Percentiles rank a stretch among this genome's conserved stretches.
These are phyloP conservation scores for Cymbidium sinense DNA, from an alignment of 106 monocot species.

Conservation along the genomic window DNA sequence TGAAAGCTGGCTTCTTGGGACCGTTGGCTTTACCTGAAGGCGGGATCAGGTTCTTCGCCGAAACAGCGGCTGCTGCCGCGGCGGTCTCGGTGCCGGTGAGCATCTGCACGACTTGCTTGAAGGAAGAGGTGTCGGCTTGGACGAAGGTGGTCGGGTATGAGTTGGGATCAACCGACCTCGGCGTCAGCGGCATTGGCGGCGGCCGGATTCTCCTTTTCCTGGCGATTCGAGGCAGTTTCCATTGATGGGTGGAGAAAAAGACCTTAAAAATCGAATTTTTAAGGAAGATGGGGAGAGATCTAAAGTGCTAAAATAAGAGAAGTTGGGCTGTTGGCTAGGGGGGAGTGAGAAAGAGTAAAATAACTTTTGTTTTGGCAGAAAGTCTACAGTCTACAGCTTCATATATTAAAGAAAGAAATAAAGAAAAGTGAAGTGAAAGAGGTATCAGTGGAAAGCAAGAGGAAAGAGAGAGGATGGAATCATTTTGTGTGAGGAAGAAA, in stretches of 20 bases:
- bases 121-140: conserved; percentile 82
- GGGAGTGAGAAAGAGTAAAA: neutral
- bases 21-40: conserved; percentile 16
- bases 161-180: conserved; percentile 17
- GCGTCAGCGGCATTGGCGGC: neutral
- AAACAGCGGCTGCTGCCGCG: conserved; percentile 4
- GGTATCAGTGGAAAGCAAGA: conserved; percentile 3
- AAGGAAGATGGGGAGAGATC: conserved; percentile 3
- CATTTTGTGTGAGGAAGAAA: conserved; percentile 6
- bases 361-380: conserved; percentile 7
- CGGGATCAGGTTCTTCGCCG: conserved; percentile 9
- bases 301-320: neutral
- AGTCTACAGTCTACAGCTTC: neutral
- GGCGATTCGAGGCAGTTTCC: neutral
- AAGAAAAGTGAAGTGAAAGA: neutral
- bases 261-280: neutral
- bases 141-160: conserved; percentile 88
- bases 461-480: conserved; percentile 3
- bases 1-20: conserved; percentile 79
- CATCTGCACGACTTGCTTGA: conserved; percentile 97
- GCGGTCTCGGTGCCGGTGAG: conserved; percentile 74
- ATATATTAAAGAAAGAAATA: neutral
- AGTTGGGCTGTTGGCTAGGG: neutral
- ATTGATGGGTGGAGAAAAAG: neutral
- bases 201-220: neutral